phyloP scores from a whole-genome alignment of 2,329 filamentous ascomycete species.

The Blastomyces parvus region DNA sequence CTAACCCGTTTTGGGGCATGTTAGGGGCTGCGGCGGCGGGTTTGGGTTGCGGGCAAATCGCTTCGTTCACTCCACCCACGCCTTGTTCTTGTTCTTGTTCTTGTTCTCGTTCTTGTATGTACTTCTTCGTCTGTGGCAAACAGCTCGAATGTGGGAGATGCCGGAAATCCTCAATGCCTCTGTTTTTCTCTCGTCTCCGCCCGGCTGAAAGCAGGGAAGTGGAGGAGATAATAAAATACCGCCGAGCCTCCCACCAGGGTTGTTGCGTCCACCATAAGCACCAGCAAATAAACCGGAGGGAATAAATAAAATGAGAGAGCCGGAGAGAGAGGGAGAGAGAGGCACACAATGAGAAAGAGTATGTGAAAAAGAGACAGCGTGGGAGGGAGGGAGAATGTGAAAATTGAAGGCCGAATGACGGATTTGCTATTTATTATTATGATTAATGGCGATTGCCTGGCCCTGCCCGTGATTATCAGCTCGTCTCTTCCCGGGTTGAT shows the following conservation, averaged over 20 bases:
- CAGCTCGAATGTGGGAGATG: no score
- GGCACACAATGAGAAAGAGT: no score
- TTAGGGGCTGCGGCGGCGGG: no score
- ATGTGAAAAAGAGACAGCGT: no score
- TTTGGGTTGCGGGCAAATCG: no score
- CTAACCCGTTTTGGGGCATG: slow-evolving; percentile 9
- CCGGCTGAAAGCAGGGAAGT: neutral
- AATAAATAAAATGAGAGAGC: neutral
- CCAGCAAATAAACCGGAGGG: neutral
- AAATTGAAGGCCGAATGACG: neutral
- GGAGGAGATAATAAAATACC: neutral
- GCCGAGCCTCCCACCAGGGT: neutral
- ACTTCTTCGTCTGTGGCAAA: no score
- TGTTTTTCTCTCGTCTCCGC: neutral
- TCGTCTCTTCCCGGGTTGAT: neutral
- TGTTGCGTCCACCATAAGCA: neutral
- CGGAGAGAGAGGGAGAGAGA: neutral
- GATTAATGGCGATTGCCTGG: neutral
- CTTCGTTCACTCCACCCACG: no score
- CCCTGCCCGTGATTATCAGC: neutral
- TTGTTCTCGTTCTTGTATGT: no score
- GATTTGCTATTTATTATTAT: slow-evolving; percentile 1
- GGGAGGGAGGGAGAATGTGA: no score
- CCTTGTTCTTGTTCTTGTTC: no score
- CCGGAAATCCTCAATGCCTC: neutral